Evolutionary conservation across 2,329 filamentous ascomycete species (phyloP), one percentile per base, ranked within the genome.

Genomic region (Tolypocladium inflatum): DNA sequence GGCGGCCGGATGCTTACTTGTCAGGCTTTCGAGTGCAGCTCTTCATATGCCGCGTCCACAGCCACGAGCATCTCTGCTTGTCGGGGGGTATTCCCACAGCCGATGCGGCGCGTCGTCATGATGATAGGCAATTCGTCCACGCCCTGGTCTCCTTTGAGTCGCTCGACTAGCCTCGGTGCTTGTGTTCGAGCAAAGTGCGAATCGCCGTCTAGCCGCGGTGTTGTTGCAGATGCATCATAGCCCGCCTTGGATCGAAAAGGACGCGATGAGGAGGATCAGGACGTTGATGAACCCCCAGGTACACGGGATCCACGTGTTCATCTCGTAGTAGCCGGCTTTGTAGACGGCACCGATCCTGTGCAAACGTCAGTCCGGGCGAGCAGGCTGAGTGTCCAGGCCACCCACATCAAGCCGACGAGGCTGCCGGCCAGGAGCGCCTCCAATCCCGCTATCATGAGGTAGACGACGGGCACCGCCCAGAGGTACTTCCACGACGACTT

Each of bases 291-390:
- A 81, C 1, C 85, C 90, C 92, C 92, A 96, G 26, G 92, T 82
- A 67, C 94, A 88, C 0, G 92, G 92, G 55, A 96, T 89, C 91
- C 91, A 96, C 0, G 92, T 96, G 52, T 91, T 93, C 91, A 96
- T 94, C 66, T 86, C 80, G 70, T 93, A 96, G 72, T 88, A 90
- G 50, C 91, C 92, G 2, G 88, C 83, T 64, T 85, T 83, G 69
- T 96, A 96, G 41, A 93, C 83, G 10, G 87, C 89, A 15, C 89
- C 90, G 23, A 95, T 76, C 54, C 89, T 92, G 19, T 48, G 6
- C 1, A 11, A n/a, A 41, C 2, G 58, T 68, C 58, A 68, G 64
- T 41, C 58, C 48, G 2, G 19, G 39, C 48, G 39, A 57, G 50
- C 23, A 38, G 3, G 45, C 23, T 35, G 7, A 9, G 41, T 39